Percentiles rank a stretch among this genome's conserved stretches.
Conservation (phyloP, 164 flowering plant species). For the Protea cynaroides region DNA sequence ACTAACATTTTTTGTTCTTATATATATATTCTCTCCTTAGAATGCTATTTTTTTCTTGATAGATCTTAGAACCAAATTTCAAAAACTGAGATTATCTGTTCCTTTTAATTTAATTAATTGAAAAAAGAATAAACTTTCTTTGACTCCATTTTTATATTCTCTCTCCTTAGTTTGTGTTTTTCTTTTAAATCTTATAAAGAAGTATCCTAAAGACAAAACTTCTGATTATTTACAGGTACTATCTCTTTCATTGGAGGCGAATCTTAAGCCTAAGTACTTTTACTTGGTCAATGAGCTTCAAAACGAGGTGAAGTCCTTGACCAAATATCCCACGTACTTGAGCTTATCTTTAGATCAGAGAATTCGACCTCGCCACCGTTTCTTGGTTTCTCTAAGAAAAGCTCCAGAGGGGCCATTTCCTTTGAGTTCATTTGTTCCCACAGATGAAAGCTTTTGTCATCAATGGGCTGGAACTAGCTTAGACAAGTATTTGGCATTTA, state of each 20-base stretch:
- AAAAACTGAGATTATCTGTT: too few species aligned
- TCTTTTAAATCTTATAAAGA: background rate
- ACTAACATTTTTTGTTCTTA: too few species aligned
- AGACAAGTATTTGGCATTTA: slow-evolving; percentile 74
- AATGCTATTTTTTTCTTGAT: too few species aligned
- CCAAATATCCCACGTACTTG: slow-evolving; percentile 85
- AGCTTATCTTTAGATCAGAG: slow-evolving; percentile 93
- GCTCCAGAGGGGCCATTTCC: slow-evolving; percentile 96
- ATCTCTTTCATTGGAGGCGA: slow-evolving; percentile 81
- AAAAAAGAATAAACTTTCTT: background rate
- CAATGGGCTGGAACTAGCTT: slow-evolving; percentile 91
- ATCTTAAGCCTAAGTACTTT: slow-evolving; percentile 82
- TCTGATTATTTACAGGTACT: slow-evolving; percentile 53
- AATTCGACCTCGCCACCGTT: slow-evolving; percentile 93
- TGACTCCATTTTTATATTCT: background rate
- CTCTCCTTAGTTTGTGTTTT: background rate
- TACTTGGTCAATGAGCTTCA: slow-evolving; percentile 82
- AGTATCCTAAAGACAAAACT: background rate
- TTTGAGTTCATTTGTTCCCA: slow-evolving; percentile 78
- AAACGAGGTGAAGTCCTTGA: slow-evolving; percentile 75
- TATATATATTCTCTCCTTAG: too few species aligned
- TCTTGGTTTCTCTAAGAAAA: slow-evolving; percentile 79
- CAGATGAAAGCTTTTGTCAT: slow-evolving; percentile 91
- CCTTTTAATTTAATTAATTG: too few species aligned
- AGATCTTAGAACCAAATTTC: too few species aligned